Evolutionary conservation across 805 yeast species (phyloP), one percentile per base, ranked within the genome.

Genomic region (Wickerhamiella nectarea): DNA sequence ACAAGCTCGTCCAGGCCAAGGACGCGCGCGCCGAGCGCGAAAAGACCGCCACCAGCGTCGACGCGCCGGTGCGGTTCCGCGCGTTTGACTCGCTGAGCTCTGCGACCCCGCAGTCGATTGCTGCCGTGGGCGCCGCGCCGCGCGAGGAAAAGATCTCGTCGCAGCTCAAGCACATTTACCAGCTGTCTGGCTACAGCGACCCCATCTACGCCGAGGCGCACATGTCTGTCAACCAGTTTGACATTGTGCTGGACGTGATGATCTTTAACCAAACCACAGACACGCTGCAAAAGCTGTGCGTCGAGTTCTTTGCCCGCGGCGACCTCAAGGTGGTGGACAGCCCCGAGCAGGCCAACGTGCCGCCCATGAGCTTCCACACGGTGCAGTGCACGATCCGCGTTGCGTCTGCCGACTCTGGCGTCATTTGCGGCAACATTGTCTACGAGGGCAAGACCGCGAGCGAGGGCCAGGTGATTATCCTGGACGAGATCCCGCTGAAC

Each of bases 181-280:
- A 84, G 60, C 72, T 91, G 52, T 89, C 98, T n/a, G 99, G 99
- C 14, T 91, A 86, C 63, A 82, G 95, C 0, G 99, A 91, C 61
- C 94, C 97, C 17, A 93, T 91, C 26, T 91, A 91, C 60, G 97
- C 95, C 6, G 99, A 91, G 66, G 98, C 96, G 0, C 84, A 81
- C 57, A 84, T 91, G 52, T 83, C 83, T 52, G 91, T 85, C n/a
- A 94, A 87, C 56, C 97, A 93, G 65, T 91, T 81, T 60, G 97
- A 93, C 61, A 94, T 91, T 55, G 86, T 86, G 0, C 71, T 91
- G 53, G 98, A 93, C 56, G 95, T 91, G 14, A 68, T 91, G 61
- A 67, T 91, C 50, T 97, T 91, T 37, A 91, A 91, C 61, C 99
- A 91, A 67, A 91, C 99, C 2, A 78, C 77, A 20, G 67, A 75